Base-by-base conservation (phyloP, 2,329 filamentous ascomycete genomes). In the Exutisphaerella laricina region DNA sequence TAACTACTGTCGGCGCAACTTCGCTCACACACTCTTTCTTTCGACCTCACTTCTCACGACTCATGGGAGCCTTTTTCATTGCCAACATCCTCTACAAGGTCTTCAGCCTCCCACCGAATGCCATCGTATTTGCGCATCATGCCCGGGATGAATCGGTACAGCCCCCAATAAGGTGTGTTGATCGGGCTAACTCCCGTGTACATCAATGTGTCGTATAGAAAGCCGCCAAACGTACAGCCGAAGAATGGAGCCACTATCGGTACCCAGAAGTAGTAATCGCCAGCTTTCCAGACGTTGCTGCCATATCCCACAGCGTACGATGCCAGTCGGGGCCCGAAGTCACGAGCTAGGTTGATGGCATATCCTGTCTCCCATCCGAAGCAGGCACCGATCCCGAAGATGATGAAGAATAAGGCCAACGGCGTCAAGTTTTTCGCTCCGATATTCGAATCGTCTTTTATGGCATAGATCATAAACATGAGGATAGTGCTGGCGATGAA, bases 311-410 rank as follows among this genome's bases (percentile, higher is more conserved):
- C 55, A 58, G 80, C 75, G 58, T 79, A 82, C 1, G 77, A 76
- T 49, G 84, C 76, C 31, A 86, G 62, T 8, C 83, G 70, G 7
- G 82, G 82, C 1, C 81, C 80, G 58, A 87, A 84, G 51, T 88
- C 84, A 62, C 84, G 73, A 25, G 82, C 83, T 30, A 85, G 63
- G 56, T 87, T 87, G 51, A 86, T 85, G 12, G 82, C 83, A 63
- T 84, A 88, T 26, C 84, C 82, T 1, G 83, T 88, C 61, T 87
- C 77, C 80, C 80, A 86, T 5, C 84, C 84, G 55, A 85, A 86
- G 58, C 80, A 83, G 22, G 80, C 79, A 13, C 82, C 82, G 16
- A 87, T 78, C 5, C 82, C 83, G 57, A 86, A 86, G 49, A 87
- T 79, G 35, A 86, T 68, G 64, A 86, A 85, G 65, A 85, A 84